Evolutionary conservation across 345 rosid species (phyloP), one percentile per base, ranked within the genome.

Genomic region (Pseudoturritis turrita): DNA sequence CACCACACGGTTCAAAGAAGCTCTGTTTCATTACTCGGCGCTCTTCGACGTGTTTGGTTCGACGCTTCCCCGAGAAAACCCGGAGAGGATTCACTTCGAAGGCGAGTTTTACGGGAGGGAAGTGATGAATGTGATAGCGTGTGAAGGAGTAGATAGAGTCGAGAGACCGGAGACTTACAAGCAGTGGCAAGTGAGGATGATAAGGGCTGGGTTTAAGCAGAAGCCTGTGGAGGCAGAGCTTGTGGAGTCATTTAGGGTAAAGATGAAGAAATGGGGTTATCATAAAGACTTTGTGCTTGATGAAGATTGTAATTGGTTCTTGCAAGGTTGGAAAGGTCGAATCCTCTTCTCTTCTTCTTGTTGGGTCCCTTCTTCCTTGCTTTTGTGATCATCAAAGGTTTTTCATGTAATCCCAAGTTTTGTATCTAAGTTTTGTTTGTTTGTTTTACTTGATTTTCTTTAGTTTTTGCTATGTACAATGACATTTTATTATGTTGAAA

Each of bases 241-340:
- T 58, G 66, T 91, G 74, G 71, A 79, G 53, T 70, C 14, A 10
- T 60, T 80, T 6, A 59, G 76, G 9, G 18, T 4, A 1, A 88
- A 81, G 75, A 15, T 88, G 59, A 81, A 75, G 75, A 21, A 23
- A 13, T 76, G 81, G 63, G 66, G 80, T 64, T 91, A 91, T 77
- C 90, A 89, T 76, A 83, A 84, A 65, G 93, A 91, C 71, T 94
- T 86, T 61, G 82, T 81, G 33, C 59, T 91, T 13, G 91, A 88
- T 61, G 81, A 78, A 69, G 93, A 86, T 71, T 49, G 75, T 43
- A 53, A 83, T 51, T 89, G 97, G 96, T 82, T 94, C 84, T 75
- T 91, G 69, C 89, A 81, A 77, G 91, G 97, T 41, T 89, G 98
- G 98, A 94, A 88, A 82, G 98, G 98, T 37, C 78, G 97, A 28